Evolutionary conservation across 495 filamentous ascomycete species (phyloP), one percentile per base, ranked within the genome.

Genomic region (Pseudomonodictys pantanalensis): DNA sequence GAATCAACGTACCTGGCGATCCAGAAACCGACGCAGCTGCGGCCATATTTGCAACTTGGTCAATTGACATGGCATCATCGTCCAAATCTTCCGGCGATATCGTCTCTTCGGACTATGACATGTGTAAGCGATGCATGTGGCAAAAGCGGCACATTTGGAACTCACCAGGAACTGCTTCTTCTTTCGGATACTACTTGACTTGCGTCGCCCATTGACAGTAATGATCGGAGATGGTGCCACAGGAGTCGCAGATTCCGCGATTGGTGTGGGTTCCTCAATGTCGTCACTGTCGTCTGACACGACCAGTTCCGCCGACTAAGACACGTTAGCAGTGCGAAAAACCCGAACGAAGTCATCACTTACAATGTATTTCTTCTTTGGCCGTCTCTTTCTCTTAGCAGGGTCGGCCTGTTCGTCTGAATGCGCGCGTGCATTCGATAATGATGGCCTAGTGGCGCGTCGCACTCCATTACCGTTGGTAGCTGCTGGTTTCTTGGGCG

Each of bases 391-490:
- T 38, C 43, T 42, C 28, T 53, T 60, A 3, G 47, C 23, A 1
- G 56, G 39, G 1, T 33, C 11, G 8, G 33, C 28, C 2, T 28
- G 18, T 28, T 45, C 52, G 25, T 50, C n/a, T 26, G 33, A 17
- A 43, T 55, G 50, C 24, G 42, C 25, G 11, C 44, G n/a, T 32
- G 25, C 32, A 7, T 3, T n/a, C 17, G 45, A n/a, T 25, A 18
- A 44, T 12, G 43, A n/a, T 20, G 52, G 47, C 20, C 10, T 26
- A 4, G 20, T 1, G 17, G 33, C 24, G 24, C 28, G 29, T 33
- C 24, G 32, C 17, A 30, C 38, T 39, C 51, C 52, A 28, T 62
- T 49, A 20, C 58, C 58, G 28, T 62, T 62, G 47, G 43, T 38
- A 11, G 30, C 42, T n/a, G 47, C 57, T 42, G 52, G 43, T 35